Percentiles rank a stretch among this genome's conserved stretches.
These are phyloP conservation scores for Metschnikowia reukaufii DNA, from an alignment of 805 yeast species.

Conservation along the genomic window DNA sequence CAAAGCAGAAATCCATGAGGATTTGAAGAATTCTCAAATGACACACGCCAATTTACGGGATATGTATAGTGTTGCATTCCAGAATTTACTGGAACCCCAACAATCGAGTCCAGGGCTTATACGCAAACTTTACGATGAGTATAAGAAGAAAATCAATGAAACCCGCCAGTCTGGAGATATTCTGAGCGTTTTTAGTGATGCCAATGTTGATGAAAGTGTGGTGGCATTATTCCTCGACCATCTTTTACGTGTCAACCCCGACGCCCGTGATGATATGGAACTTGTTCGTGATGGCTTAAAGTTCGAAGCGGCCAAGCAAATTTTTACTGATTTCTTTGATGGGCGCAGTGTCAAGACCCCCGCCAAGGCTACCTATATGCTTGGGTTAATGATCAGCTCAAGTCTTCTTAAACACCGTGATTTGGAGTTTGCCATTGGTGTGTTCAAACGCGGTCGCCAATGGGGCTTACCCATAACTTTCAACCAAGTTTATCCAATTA, in stretches of 20 bases:
- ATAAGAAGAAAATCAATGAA: conserved; percentile 9
- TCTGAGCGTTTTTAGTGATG: conserved; percentile 14
- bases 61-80: conserved; percentile 28
- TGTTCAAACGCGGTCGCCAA: conserved; percentile 28
- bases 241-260: conserved; percentile 26
- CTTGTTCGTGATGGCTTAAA: conserved; percentile 15
- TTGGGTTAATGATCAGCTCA: conserved; percentile 33
- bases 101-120: conserved; percentile 21
- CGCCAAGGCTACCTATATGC: conserved; percentile 23
- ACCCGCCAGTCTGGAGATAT: conserved; percentile 7
- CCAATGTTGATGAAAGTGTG: conserved; percentile 20
- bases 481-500: conserved; percentile 40
- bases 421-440: conserved; percentile 31
- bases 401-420: conserved; percentile 35
- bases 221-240: conserved; percentile 26
- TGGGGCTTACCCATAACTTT: conserved; percentile 36
- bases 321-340: conserved; percentile 25
- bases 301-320: conserved; percentile 27
- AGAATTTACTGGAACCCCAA: conserved; percentile 16
- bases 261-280: conserved; percentile 17
- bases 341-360: conserved; percentile 14
- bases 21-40: conserved; percentile 23
- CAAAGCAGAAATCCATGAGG: conserved; percentile 33
- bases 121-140: conserved; percentile 23
- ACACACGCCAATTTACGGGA: conserved; percentile 22